Evolutionary conservation across 352 stramenopile genomes (phyloP), one percentile per base, ranked within the genome.

Genomic region (Phytophthora pistaciae): DNA sequence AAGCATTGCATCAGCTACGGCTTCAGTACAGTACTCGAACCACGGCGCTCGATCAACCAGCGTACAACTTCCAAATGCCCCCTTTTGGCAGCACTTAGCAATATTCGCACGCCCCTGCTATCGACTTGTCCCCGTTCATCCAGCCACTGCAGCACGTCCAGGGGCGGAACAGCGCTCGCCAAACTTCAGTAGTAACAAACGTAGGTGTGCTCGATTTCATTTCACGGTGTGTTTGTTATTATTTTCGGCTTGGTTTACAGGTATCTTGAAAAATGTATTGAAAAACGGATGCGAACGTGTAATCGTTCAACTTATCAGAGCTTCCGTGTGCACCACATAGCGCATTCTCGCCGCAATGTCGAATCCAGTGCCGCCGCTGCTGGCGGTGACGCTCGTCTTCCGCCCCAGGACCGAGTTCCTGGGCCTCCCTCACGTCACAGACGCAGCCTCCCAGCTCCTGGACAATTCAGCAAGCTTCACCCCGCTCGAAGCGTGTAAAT

Each of bases 121-220:
- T 9, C 60, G 54, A 42, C 13, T 31, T 61, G 23, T 42, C 20
- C 27, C 1, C 8, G 13, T n/a, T 48, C 31, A 10, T 31, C 57
- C 53, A 74, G 23, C 55, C 50, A 52, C 38, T 71, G 44, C 25
- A 85, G 58, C 5, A 82, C 60, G 18, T 63, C 48, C 33, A 82
- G 46, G n/a, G n/a, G n/a, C n/a, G n/a, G n/a, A n/a, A n/a, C n/a
- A n/a, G n/a, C n/a, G n/a, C n/a, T n/a, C n/a, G n/a, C n/a, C n/a
- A n/a, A n/a, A n/a, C n/a, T n/a, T n/a, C n/a, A n/a, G n/a, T n/a
- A n/a, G n/a, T n/a, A n/a, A n/a, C n/a, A n/a, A n/a, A n/a, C n/a
- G n/a, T n/a, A n/a, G n/a, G n/a, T n/a, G n/a, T n/a, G n/a, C n/a
- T n/a, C n/a, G n/a, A n/a, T n/a, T n/a, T n/a, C n/a, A n/a, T n/a